Evolutionary conservation across 78 protist species (phyloP).

Genomic region (Protostelium mycophagum): DNA sequence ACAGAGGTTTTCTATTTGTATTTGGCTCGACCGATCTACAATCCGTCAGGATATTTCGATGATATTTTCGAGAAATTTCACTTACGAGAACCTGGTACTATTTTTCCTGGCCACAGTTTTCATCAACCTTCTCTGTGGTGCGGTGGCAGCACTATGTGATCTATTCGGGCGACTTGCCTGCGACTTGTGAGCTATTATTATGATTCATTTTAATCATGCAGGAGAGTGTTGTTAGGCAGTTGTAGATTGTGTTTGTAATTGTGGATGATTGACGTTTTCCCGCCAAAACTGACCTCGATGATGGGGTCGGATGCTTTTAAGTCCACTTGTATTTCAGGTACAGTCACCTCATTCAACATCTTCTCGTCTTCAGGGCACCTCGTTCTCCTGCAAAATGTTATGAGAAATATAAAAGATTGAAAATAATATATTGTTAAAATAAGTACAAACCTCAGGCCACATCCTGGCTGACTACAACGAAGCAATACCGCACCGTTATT

Average conservation of each 20-base stretch:
- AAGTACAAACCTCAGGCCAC: slow-evolving; percentile 11
- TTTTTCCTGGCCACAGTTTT: background rate
- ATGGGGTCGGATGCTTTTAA: background rate
- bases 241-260: no score
- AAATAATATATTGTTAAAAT: no score
- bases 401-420: background rate
- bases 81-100: background rate
- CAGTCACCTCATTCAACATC: background rate
- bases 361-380: slow-evolving; percentile 34
- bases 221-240: no score
- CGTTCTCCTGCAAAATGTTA: background rate
- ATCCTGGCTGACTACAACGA: slow-evolving; percentile 31
- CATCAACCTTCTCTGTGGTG: no score
- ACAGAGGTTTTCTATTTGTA: background rate
- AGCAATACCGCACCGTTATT: slow-evolving; percentile 13
- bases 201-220: no score
- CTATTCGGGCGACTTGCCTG: no score
- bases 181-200: no score
- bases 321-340: background rate
- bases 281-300: background rate
- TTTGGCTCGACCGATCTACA: background rate
- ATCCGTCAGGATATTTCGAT: background rate
- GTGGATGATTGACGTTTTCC: no score
- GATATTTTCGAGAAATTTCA: background rate
- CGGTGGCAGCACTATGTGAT: no score